A percentile compares a stretch with the other conserved stretches of the same genome.
Conservation (phyloP, 169 alveolate species). For the Toxoplasma gondii region DNA sequence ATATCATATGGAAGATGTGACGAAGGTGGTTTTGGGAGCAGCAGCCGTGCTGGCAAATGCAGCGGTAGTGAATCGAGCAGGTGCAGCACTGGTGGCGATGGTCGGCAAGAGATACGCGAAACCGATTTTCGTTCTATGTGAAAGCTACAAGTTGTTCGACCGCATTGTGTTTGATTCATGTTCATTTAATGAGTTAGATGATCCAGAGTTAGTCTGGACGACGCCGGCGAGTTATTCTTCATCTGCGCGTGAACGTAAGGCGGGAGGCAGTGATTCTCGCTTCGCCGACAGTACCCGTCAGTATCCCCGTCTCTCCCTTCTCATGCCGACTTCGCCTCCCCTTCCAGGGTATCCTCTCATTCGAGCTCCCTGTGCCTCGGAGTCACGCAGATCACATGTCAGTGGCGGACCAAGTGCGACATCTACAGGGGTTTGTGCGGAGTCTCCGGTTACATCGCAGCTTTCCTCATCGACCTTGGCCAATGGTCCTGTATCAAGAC, state of each 20-base stretch:
- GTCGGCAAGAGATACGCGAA: conserved; percentile 16
- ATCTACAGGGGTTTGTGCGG: background rate
- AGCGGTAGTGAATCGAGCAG: conserved; percentile 43
- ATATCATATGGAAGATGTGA: conserved; percentile 20
- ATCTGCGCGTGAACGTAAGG: background rate
- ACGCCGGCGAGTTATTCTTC: background rate
- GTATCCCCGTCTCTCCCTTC: background rate
- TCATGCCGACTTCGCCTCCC: background rate
- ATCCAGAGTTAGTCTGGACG: conserved; percentile 43
- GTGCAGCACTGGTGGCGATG: conserved; percentile 44
- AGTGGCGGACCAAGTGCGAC: background rate
- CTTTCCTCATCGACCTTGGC: background rate
- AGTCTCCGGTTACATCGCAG: background rate
- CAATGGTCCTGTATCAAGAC: background rate
- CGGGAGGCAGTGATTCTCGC: background rate
- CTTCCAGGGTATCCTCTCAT: background rate
- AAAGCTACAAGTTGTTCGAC: conserved; percentile 49
- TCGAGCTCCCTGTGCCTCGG: background rate
- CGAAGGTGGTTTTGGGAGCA: conserved; percentile 45
- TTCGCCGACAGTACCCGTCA: background rate
- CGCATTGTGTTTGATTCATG: conserved; percentile 40
- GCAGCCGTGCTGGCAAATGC: conserved; percentile 56
- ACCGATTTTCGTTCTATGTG: conserved; percentile 36
- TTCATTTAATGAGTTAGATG: conserved; percentile 43
- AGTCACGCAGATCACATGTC: background rate